These are phyloP conservation scores for Cryphonectria japonica DNA, from an alignment of 2,329 filamentous ascomycete species.

Conservation along the genomic window DNA sequence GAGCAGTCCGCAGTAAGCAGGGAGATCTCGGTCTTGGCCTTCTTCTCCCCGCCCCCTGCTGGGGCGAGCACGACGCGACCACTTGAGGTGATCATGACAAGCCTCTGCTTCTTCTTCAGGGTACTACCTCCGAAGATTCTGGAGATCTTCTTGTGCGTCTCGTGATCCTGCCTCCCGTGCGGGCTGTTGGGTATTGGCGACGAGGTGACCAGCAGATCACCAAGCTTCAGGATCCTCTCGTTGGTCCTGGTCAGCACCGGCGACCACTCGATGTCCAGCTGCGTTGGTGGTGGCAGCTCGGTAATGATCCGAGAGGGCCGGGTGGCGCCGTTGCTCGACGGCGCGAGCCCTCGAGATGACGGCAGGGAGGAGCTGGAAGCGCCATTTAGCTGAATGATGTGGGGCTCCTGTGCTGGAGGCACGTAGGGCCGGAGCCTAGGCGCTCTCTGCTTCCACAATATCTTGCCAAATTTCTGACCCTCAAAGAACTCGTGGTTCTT, in stretches of 20 bases:
- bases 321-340: slow-evolving; percentile 46
- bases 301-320: slow-evolving; percentile 85
- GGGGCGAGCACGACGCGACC: slow-evolving; percentile 89
- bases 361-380: slow-evolving; percentile 37
- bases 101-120: slow-evolving; percentile 87
- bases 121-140: slow-evolving; percentile 91
- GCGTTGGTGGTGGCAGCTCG: slow-evolving; percentile 92
- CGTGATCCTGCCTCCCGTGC: slow-evolving; percentile 67
- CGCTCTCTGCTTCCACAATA: slow-evolving; percentile 86
- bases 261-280: slow-evolving; percentile 98
- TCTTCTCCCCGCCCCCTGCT: slow-evolving; percentile 93
- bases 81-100: slow-evolving; percentile 94
- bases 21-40: slow-evolving; percentile 90
- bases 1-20: slow-evolving; percentile 74
- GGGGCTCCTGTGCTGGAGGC: slow-evolving; percentile 74
- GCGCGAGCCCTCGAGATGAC: slow-evolving; percentile 40
- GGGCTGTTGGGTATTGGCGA: slow-evolving; percentile 77
- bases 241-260: slow-evolving; percentile 89
- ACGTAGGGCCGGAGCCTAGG: slow-evolving; percentile 84
- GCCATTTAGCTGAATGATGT: slow-evolving; percentile 74
- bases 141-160: slow-evolving; percentile 85
- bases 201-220: slow-evolving; percentile 84
- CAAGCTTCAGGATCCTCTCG: slow-evolving; percentile 91
- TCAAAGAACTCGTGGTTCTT: slow-evolving; percentile 97
- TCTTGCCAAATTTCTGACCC: slow-evolving; percentile 80